Percentiles rank a stretch among this genome's conserved stretches.
phyloP scores from a whole-genome alignment of 768 basidiomycete genomes.

The Collybiopsis confluens region DNA sequence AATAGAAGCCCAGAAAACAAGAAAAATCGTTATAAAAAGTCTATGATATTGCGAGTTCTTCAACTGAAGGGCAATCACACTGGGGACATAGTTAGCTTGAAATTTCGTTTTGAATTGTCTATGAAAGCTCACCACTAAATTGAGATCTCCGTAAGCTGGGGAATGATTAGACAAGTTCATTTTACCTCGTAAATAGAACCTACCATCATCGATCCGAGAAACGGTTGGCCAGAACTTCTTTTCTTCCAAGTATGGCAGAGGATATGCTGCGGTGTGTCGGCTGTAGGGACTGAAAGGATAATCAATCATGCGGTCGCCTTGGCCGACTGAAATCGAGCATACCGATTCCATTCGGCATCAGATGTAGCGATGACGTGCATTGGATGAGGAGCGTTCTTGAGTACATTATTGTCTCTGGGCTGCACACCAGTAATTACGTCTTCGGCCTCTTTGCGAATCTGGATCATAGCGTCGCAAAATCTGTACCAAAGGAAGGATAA shows the following conservation, averaged over 20 bases:
- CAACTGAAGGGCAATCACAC: slow-evolving; percentile 87
- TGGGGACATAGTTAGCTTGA: slow-evolving; percentile 23
- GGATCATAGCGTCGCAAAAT: slow-evolving; percentile 98
- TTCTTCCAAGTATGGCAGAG: slow-evolving; percentile 74
- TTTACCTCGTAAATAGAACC: slow-evolving; percentile 19
- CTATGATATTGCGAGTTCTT: slow-evolving; percentile 54
- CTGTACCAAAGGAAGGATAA: slow-evolving; percentile 29
- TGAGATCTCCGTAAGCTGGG: slow-evolving; percentile 87
- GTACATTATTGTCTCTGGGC: slow-evolving; percentile 84
- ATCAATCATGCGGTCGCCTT: neutral
- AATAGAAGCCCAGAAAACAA: slow-evolving; percentile 40
- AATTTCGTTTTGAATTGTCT: neutral
- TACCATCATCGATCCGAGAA: slow-evolving; percentile 90
- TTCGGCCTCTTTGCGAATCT: slow-evolving; percentile 88
- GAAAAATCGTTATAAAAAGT: slow-evolving; percentile 16
- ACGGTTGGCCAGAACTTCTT: slow-evolving; percentile 98
- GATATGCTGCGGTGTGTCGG: slow-evolving; percentile 87
- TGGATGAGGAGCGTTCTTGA: slow-evolving; percentile 94
- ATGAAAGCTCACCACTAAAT: slow-evolving; percentile 67
- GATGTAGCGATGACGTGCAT: slow-evolving; percentile 66
- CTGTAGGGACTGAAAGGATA: slow-evolving; percentile 68
- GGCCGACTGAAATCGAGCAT: slow-evolving; percentile 15
- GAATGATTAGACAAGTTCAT: neutral
- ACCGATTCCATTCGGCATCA: slow-evolving; percentile 86
- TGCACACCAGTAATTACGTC: slow-evolving; percentile 85